phyloP scores from a whole-genome alignment of 2,329 filamentous ascomycete species.

The Neofusicoccum sp. region DNA sequence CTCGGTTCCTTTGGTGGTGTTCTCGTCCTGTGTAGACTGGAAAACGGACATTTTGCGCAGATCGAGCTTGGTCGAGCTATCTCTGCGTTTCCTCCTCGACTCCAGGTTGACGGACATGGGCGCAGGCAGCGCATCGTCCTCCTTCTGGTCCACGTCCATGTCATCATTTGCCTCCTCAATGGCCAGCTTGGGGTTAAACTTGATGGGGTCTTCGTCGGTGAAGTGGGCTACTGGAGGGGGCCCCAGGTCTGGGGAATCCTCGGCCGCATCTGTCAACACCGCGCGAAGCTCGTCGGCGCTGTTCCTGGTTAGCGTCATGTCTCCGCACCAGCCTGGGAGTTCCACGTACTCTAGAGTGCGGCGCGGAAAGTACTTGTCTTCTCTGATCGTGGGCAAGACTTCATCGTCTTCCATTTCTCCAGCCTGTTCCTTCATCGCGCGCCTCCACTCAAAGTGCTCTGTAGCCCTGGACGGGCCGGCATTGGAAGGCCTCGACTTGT shows the following conservation, averaged over 20 bases:
- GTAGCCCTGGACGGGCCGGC: not conserved
- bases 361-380: conserved; percentile 69
- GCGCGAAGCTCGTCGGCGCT: conserved; percentile 63
- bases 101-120: conserved; percentile 52
- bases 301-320: conserved; percentile 25
- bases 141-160: conserved; percentile 30
- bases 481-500: not conserved
- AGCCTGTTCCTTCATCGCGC: conserved; percentile 52
- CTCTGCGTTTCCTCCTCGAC: conserved; percentile 55
- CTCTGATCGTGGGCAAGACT: conserved; percentile 67
- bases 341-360: conserved; percentile 66
- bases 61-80: conserved; percentile 50
- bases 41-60: conserved; percentile 47
- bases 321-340: conserved; percentile 28
- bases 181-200: conserved; percentile 42
- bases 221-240: conserved; percentile 58
- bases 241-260: conserved; percentile 70
- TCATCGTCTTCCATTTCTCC: conserved; percentile 51
- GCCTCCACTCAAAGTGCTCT: conserved; percentile 16
- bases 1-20: conserved; percentile 34
- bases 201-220: conserved; percentile 51
- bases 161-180: conserved; percentile 25
- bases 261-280: conserved; percentile 55
- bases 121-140: conserved; percentile 41
- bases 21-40: conserved; percentile 41